Conservation (phyloP, 1,284 basidiomycete genomes). For the Cystobasidiaceae sp. region DNA sequence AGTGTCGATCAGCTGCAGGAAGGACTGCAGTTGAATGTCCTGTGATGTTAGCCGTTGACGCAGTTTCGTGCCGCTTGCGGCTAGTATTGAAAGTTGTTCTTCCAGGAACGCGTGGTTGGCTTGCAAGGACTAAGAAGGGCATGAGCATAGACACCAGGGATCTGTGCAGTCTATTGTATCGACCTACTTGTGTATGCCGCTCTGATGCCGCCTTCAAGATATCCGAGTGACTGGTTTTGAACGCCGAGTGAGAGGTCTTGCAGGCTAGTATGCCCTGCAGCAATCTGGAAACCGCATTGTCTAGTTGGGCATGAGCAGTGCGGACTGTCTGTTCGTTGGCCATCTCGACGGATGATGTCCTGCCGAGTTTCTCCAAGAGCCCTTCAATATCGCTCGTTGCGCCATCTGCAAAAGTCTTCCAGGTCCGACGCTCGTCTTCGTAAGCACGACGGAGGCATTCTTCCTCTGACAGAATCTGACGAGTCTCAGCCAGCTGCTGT, state of each 20-base stretch:
- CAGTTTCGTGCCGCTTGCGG: neutral
- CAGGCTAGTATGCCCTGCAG: neutral
- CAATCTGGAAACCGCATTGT: slow-evolving; percentile 3
- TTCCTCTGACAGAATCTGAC: slow-evolving; percentile 29
- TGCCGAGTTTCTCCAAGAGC: slow-evolving; percentile 36
- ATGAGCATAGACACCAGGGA: neutral
- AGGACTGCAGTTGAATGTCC: slow-evolving; percentile 15
- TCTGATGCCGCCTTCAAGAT: neutral
- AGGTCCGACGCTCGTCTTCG: slow-evolving; percentile 36
- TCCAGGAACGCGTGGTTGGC: slow-evolving; percentile 2
- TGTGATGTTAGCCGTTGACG: neutral
- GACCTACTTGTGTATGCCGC: neutral
- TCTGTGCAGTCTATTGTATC: neutral
- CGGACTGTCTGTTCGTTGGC: slow-evolving; percentile 13
- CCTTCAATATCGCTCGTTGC: slow-evolving; percentile 38
- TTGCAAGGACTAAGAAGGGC: neutral
- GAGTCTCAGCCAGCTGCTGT: slow-evolving; percentile 17
- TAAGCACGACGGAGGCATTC: slow-evolving; percentile 35
- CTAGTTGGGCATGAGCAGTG: slow-evolving; percentile 3
- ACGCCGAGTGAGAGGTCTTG: neutral
- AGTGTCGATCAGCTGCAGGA: slow-evolving; percentile 30
- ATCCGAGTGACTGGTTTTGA: neutral
- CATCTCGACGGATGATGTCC: slow-evolving; percentile 3
- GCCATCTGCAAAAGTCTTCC: slow-evolving; percentile 34
- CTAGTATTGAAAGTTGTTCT: slow-evolving; percentile 5